Percentiles rank a stretch among this genome's conserved stretches.
Conservation (phyloP, 805 yeast genomes). For the Wickerhamomyces kurtzmanii region DNA sequence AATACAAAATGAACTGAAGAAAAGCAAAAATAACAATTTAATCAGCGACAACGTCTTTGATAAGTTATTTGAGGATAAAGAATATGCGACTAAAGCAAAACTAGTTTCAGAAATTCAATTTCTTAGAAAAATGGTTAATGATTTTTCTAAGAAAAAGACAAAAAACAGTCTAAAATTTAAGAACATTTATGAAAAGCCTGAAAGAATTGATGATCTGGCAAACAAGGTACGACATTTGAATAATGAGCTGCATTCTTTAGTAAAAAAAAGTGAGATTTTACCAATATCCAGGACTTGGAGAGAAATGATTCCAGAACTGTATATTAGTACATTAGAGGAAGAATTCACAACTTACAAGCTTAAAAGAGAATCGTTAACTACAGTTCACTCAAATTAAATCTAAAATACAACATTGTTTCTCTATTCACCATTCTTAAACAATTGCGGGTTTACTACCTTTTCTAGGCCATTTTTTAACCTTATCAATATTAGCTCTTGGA, state of each 20-base stretch:
- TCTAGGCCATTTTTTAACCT: constrained; percentile 72
- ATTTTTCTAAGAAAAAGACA: constrained; percentile 5
- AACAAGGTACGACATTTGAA: constrained; percentile 1
- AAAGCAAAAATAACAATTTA: constrained; percentile 14
- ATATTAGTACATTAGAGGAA: no score
- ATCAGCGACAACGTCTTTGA: constrained; percentile 21
- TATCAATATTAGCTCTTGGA: constrained; percentile 65
- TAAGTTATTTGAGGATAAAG: constrained; percentile 22
- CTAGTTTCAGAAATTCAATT: constrained; percentile 34
- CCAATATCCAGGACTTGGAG: no score
- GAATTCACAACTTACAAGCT: no score
- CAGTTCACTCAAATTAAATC: background rate
- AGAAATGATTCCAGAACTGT: no score
- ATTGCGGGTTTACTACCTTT: constrained; percentile 5
- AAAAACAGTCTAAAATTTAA: background rate
- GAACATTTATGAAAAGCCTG: background rate
- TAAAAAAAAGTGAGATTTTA: no score
- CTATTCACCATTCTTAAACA: background rate
- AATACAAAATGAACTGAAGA: constrained; percentile 17
- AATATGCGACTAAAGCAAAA: constrained; percentile 22
- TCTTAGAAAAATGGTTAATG: constrained; percentile 24
- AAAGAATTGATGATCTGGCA: constrained; percentile 1
- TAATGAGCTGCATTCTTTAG: constrained; percentile 1
- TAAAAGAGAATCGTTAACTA: no score
- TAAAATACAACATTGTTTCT: background rate